Base-by-base conservation (phyloP, 2,329 filamentous ascomycete genomes). In the Phaeosphaeria sp. region DNA sequence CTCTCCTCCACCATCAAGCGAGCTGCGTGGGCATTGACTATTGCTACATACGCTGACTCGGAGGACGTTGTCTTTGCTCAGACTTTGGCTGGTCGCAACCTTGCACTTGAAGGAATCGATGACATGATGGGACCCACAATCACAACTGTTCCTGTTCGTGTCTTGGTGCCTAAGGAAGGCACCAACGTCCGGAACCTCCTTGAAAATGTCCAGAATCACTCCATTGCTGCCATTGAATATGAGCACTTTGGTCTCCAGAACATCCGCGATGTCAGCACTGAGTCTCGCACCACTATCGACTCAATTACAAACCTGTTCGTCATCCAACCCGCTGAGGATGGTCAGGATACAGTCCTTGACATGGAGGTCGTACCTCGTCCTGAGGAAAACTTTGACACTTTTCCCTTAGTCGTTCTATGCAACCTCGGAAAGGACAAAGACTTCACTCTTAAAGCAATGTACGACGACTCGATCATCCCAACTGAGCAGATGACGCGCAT, bases 291-390 rank as follows among this genome's bases (percentile, higher is more conserved):
- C 25, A 75, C 74, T 33, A 78, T 78, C 55, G 69, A 79, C 22
- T 78, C 79, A 64, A 74, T 79, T 45, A 81, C 77, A 42, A 61
- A 80, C 3, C 66, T 81, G 6, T 75, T 80, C 4, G 78, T 81
- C 17, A 55, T 68, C 20, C 59, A 66, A 44, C 59, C 57, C 8
- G 51, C 49, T 8, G 55, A 60, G 1, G 53, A 61, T 21, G 49
- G 13, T 17, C 13, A 49, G 11, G 51, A 59, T 5, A 52, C 20
- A 49, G 52, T 62, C 24, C 52, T 58, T n/a, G 53, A 54, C 44
- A 42, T 61, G 48, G 51, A 64, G 39, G 13, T 49, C 18, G n/a
- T 54, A 4, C 48, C 46, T 3, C 46, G 22, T 7, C 36, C 51
- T 17, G 61, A 56, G 27, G 51, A 53, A 21, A 61, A 59, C 39